Base-by-base conservation (phyloP, 257 asterid species). In the Marsdenia floribunda region DNA sequence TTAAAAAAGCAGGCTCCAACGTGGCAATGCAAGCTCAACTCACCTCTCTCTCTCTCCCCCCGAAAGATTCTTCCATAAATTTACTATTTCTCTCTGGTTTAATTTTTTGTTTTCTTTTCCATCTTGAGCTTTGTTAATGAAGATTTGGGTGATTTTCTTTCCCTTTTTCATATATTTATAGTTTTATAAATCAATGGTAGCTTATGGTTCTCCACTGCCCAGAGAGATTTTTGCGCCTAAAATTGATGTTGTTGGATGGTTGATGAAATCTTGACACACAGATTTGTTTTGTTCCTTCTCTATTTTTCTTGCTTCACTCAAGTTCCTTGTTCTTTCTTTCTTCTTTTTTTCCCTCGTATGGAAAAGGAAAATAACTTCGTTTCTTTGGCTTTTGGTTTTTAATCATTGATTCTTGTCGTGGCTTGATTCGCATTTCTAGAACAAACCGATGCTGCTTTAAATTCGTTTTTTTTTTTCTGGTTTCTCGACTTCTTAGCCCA, bases 341-440 rank as follows among this genome's bases (percentile, higher is more conserved):
- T 38, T 5, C 6, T 38, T 44, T 44, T 8, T 2, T 44, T 44
- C 10, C 49, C 49, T 44, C 12, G 49, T 44, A 6, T 44, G 49
- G 75, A 47, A 38, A 60, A n/a, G 29, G 68, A 75, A 79, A 22
- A 14, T 76, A 82, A 75, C 84, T 88, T 76, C 86, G 44, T 86
- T 87, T 78, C 88, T 83, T 82, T 80, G 29, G 80, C 54, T 83
- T 86, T 64, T 49, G 61, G 77, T 71, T 70, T 66, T 77, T 54
- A 66, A 75, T 65, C 70, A 73, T 68, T 72, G 77, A 75, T 83
- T 79, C 84, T 53, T 75, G 53, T 37, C 82, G 80, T 74, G 64
- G 29, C 77, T 78, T 76, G 53, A 47, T 61, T 71, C 60, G 70
- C 87, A 63, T 82, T 87, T 24, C 50, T 70, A 63, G 64, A 71